phyloP scores from a whole-genome alignment of 2,329 filamentous ascomycete genomes.

The Xylariaceae sp. region DNA sequence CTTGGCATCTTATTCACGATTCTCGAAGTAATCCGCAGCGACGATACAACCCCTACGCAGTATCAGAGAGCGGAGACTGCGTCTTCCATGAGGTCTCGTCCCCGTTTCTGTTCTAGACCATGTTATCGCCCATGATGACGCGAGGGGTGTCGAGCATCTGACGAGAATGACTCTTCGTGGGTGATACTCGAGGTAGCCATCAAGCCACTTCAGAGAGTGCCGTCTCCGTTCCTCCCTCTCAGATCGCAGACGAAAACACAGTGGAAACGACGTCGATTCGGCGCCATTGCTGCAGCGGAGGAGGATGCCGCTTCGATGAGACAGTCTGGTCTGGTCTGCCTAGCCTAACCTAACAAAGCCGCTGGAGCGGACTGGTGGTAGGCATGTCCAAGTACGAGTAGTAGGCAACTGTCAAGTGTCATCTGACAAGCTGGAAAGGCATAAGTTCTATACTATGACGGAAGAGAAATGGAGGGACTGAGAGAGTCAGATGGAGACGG shows the following conservation, averaged over 20 bases:
- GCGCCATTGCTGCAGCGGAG: background rate
- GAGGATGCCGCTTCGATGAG: background rate
- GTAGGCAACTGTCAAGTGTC: background rate
- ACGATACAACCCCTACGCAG: no score
- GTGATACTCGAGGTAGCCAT: background rate
- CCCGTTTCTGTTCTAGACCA: no score
- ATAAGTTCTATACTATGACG: background rate
- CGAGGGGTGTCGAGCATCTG: no score
- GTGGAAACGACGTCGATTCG: background rate
- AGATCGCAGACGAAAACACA: background rate
- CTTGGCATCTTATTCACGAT: no score
- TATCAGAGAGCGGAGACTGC: no score
- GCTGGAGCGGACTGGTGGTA: background rate
- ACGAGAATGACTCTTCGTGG: no score
- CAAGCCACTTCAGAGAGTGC: background rate
- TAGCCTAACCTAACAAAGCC: background rate
- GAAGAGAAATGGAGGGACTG: background rate
- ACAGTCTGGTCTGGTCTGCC: background rate
- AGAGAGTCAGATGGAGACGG: background rate
- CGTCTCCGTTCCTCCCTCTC: background rate
- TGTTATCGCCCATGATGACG: no score
- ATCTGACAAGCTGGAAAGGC: background rate
- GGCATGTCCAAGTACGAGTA: background rate
- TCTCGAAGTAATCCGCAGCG: no score
- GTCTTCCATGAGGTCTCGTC: no score